Evolutionary conservation across 1,139 yeast species (phyloP), one percentile per base, ranked within the genome.

Genomic region (Wickerhamiella pararugosa): DNA sequence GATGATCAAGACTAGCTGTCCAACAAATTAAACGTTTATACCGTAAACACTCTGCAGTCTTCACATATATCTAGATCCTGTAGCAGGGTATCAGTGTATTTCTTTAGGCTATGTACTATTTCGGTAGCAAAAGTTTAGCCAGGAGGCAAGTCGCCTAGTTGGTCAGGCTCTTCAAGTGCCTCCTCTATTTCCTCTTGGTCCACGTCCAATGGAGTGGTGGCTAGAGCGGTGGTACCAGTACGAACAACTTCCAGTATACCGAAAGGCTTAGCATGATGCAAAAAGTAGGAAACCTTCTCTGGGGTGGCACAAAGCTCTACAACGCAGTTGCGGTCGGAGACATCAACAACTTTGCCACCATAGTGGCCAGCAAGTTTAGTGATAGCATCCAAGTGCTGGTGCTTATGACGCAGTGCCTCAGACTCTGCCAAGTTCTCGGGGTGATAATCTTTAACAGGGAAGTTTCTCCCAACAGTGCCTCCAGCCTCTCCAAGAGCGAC

Each of bases 171-270:
- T n/a, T 38, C 44, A 7, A 34, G 10, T 28, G 30, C 39, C 34
- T 62, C 67, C 35, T 51, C 55, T 29, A 63, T 62, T 2, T 38
- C 42, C 32, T 43, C 51, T 11, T 41, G 34, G 45, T 70, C 71
- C 30, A 54, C 54, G 45, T 72, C 78, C 55, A 84, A 67, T 40
- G 96, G 96, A 41, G 97, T 84, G 71, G 97, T 78, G 58, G 97
- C 94, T 57, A 90, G 71, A 7, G 97, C 98, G 86, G 90, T 84
- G 94, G 87, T 84, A 65, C 98, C 98, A 25, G 94, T 80, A 65
- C 98, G 76, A 39, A 97, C 95, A 54, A 90, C 80, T 65, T 90
- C 98, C 60, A 90, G 71, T 47, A 90, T 79, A 55, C 98, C 98
- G 59, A 90, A 90, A 40, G 98, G 98, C 59, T 84, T 92, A 58